A percentile compares a stretch with the other conserved stretches of the same genome.
These are phyloP conservation scores for Plasmodium ovale DNA, from an alignment of 169 alveolate genomes.

Conservation along the genomic window DNA sequence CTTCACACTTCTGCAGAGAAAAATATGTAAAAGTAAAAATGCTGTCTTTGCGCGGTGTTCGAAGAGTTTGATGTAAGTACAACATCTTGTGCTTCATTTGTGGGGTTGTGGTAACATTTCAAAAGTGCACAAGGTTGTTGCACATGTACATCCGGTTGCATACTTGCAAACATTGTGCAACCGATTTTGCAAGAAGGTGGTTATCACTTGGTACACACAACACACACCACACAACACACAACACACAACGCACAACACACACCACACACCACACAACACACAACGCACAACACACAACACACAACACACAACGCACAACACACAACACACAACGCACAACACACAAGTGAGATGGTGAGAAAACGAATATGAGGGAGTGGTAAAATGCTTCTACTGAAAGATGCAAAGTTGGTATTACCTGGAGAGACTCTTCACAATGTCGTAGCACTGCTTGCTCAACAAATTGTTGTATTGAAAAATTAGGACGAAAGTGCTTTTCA, in stretches of 20 bases:
- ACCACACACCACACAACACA: not conserved
- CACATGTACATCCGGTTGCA: no score
- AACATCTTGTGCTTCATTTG: no score
- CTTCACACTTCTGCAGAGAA: constrained; percentile 26
- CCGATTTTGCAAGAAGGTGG: no score
- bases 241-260: not conserved
- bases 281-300: not conserved
- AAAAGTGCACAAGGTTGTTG: no score
- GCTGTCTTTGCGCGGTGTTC: not conserved
- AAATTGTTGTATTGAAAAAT: constrained; percentile 54
- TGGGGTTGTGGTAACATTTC: no score
- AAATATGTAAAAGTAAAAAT: not conserved
- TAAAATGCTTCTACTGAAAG: no score
- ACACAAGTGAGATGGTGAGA: not conserved
- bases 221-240: not conserved
- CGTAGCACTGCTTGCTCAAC: constrained; percentile 41
- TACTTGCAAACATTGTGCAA: not conserved
- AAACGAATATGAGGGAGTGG: not conserved
- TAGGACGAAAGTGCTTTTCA: constrained; percentile 1
- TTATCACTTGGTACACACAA: not conserved
- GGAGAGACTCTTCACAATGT: constrained; percentile 30
- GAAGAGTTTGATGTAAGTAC: no score
- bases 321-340: not conserved
- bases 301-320: not conserved
- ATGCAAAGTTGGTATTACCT: constrained; percentile 25